These are phyloP conservation scores for Graphiopsis chlorocephala DNA, from an alignment of 2,329 filamentous ascomycete genomes.

Conservation along the genomic window DNA sequence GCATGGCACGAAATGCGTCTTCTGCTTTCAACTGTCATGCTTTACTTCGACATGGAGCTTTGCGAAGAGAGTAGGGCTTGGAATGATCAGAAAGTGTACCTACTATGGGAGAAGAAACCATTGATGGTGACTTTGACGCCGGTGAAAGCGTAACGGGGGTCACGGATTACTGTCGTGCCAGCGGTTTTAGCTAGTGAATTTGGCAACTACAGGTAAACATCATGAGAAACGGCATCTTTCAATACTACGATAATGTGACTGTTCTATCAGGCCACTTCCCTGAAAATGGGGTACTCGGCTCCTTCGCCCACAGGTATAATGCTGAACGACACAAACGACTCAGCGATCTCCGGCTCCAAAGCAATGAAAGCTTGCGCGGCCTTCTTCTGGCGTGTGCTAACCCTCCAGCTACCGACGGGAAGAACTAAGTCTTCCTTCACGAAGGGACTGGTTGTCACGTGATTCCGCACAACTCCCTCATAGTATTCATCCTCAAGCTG, in stretches of 20 bases:
- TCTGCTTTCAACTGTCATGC: constrained; percentile 38
- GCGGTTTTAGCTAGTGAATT: neutral
- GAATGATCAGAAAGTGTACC: constrained; percentile 32
- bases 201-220: neutral
- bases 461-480: constrained; percentile 27
- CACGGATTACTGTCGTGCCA: neutral
- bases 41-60: constrained; percentile 37
- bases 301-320: constrained; percentile 24
- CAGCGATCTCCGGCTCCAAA: constrained; percentile 30
- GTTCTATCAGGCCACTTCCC: constrained; percentile 11
- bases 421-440: constrained; percentile 20
- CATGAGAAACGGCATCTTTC: neutral
- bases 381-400: constrained; percentile 29
- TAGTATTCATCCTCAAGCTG: constrained; percentile 22
- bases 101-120: constrained; percentile 33
- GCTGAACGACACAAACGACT: constrained; percentile 27
- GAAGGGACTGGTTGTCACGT: constrained; percentile 20
- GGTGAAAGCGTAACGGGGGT: neutral
- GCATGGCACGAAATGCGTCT: constrained; percentile 40
- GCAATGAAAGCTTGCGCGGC: constrained; percentile 28
- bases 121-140: constrained; percentile 22
- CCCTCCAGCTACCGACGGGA: constrained; percentile 25
- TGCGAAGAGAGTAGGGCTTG: constrained; percentile 29
- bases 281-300: constrained; percentile 26
- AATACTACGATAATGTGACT: neutral